phyloP scores from a whole-genome alignment of 345 rosid species.

The Hypericum perforatum region DNA sequence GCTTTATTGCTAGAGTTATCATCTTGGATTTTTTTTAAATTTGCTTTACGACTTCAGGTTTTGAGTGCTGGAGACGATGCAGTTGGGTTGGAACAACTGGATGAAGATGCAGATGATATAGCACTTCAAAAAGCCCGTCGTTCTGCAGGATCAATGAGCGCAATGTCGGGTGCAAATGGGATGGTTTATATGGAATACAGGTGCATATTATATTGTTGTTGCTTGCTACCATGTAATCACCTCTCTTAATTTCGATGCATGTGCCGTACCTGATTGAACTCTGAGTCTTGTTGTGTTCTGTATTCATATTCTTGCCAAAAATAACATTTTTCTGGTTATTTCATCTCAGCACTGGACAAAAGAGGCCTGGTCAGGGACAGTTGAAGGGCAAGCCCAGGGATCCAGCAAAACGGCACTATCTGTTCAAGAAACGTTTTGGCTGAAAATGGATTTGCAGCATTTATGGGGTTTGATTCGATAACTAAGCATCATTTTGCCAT shows the following conservation, averaged over 20 bases:
- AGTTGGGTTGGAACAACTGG: slow-evolving; percentile 76
- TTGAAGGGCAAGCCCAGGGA: slow-evolving; percentile 64
- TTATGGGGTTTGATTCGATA: no score
- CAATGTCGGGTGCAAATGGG: slow-evolving; percentile 81
- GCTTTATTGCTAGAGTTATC: background rate
- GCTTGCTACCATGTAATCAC: background rate
- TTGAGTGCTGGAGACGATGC: slow-evolving; percentile 75
- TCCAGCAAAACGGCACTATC: slow-evolving; percentile 59
- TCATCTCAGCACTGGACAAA: slow-evolving; percentile 40
- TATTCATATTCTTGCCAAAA: background rate
- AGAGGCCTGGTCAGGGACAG: slow-evolving; percentile 34
- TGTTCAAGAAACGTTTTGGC: slow-evolving; percentile 62
- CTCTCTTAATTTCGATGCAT: no score
- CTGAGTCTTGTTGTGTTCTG: background rate
- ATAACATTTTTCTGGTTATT: background rate
- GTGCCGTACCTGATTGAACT: no score
- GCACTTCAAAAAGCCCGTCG: slow-evolving; percentile 68
- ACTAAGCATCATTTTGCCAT: no score
- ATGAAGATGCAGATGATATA: slow-evolving; percentile 87
- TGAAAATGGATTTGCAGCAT: slow-evolving; percentile 16
- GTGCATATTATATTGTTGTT: slow-evolving; percentile 12
- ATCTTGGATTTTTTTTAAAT: slow-evolving; percentile 8
- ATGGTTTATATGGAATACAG: slow-evolving; percentile 90
- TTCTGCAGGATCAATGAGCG: slow-evolving; percentile 57
- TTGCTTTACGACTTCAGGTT: slow-evolving; percentile 31